Conservation (phyloP, 2,329 filamentous ascomycete species). For the Paecilomyces sp. region DNA sequence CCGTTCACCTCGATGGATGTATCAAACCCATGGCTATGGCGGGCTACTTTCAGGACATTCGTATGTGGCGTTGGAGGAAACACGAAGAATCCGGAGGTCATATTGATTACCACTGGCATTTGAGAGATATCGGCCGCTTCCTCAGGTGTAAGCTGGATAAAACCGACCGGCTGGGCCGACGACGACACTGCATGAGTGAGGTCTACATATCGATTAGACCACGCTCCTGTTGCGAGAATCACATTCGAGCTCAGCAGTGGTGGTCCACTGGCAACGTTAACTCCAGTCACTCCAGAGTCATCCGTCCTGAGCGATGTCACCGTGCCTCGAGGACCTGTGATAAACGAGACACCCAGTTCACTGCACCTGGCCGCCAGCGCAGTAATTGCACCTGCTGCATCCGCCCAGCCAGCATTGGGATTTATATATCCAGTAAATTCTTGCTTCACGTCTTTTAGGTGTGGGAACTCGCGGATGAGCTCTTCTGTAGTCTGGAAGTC, state of each 20-base stretch:
- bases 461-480: constrained; percentile 15
- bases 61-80: constrained; percentile 42
- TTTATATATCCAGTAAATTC: constrained; percentile 69
- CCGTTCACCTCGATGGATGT: constrained; percentile 19
- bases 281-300: constrained; percentile 46
- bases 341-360: constrained; percentile 35
- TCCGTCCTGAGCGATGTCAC: constrained; percentile 20
- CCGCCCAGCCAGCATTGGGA: constrained; percentile 67
- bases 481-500: constrained; percentile 33
- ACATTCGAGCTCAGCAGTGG: constrained; percentile 58
- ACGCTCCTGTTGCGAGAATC: constrained; percentile 76
- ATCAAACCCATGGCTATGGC: constrained; percentile 59
- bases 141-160: constrained; percentile 60
- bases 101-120: constrained; percentile 53
- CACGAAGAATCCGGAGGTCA: constrained; percentile 39
- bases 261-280: constrained; percentile 42
- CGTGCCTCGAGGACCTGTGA: constrained; percentile 28
- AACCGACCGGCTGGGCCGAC: constrained; percentile 71
- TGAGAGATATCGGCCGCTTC: constrained; percentile 58
- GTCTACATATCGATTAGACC: constrained; percentile 69
- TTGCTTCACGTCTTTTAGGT: constrained; percentile 19
- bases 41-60: constrained; percentile 55
- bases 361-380: constrained; percentile 16
- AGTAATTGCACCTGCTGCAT: constrained; percentile 55
- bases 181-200: constrained; percentile 65